Conservation (phyloP, 139 green algal genomes). For the Pycnococcus provasolii region DNA sequence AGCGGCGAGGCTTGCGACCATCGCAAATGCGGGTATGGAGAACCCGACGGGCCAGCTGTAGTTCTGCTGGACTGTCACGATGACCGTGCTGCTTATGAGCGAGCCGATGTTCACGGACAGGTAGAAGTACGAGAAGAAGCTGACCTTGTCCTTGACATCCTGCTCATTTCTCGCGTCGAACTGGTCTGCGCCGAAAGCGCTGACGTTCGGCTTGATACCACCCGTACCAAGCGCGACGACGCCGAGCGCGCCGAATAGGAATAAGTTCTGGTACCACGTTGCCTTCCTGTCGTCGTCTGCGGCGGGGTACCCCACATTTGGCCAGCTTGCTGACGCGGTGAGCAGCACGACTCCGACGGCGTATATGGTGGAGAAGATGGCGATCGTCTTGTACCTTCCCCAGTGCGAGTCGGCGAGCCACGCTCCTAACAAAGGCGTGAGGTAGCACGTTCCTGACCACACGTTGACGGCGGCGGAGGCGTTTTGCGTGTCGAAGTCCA, state of each 20-base stretch:
- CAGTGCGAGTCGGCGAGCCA: slow-evolving; percentile 75
- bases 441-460: slow-evolving; percentile 86
- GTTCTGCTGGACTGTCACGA: slow-evolving; percentile 24
- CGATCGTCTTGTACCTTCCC: slow-evolving; percentile 91
- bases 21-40: slow-evolving; percentile 12
- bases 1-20: neutral
- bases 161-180: slow-evolving; percentile 66
- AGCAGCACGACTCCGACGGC: slow-evolving; percentile 48
- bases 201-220: slow-evolving; percentile 97
- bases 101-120: slow-evolving; percentile 88
- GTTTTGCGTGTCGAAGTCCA: neutral
- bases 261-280: slow-evolving; percentile 34
- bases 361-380: slow-evolving; percentile 86
- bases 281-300: slow-evolving; percentile 1
- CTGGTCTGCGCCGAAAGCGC: slow-evolving; percentile 91
- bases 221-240: slow-evolving; percentile 83
- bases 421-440: slow-evolving; percentile 81
- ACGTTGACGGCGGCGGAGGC: slow-evolving; percentile 51
- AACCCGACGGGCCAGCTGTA: slow-evolving; percentile 38
- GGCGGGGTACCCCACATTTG: neutral
- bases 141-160: slow-evolving; percentile 38
- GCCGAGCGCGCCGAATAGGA: slow-evolving; percentile 59
- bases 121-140: slow-evolving; percentile 98
- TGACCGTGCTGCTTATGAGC: slow-evolving; percentile 37
- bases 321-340: slow-evolving; percentile 18